phyloP scores from a whole-genome alignment of 1,284 basidiomycete genomes.

The Cryptococcus sp. region DNA sequence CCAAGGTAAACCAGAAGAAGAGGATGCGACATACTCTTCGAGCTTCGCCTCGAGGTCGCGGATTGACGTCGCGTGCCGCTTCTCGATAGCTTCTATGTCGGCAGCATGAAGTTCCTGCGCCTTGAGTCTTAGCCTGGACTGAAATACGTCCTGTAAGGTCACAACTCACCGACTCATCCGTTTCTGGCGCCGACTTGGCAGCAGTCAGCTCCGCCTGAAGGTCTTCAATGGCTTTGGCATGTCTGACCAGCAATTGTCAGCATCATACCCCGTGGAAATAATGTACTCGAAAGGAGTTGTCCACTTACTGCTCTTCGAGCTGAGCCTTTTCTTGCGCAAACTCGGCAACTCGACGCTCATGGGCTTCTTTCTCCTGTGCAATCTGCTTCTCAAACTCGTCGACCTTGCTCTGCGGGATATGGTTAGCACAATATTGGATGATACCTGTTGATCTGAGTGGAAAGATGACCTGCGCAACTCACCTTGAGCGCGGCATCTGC shows the following conservation, averaged over 20 bases:
- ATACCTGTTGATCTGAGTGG: neutral
- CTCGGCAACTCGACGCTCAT: constrained; percentile 24
- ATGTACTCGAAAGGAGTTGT: neutral
- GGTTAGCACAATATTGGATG: constrained; percentile 4
- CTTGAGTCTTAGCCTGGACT: neutral
- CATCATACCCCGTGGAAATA: neutral
- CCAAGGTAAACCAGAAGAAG: neutral
- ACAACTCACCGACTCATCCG: too few species aligned
- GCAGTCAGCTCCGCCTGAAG: constrained; percentile 5
- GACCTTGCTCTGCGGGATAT: constrained; percentile 5
- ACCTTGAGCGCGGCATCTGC: constrained; percentile 21
- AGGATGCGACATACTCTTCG: constrained; percentile 12
- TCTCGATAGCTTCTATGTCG: constrained; percentile 16
- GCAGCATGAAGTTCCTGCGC: constrained; percentile 16
- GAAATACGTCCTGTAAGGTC: too few species aligned
- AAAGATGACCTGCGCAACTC: constrained; percentile 7
- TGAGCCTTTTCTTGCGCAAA: constrained; percentile 24
- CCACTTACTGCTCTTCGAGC: constrained; percentile 34
- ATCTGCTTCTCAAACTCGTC: constrained; percentile 27
- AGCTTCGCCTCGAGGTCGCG: constrained; percentile 17
- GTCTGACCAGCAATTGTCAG: constrained; percentile 6
- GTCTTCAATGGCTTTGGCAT: constrained; percentile 16
- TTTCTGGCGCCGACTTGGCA: neutral
- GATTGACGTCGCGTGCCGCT: constrained; percentile 7
- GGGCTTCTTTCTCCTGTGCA: constrained; percentile 17